Conservation (phyloP, 208 protist genomes). For the Tritrichomonas musculus region DNA sequence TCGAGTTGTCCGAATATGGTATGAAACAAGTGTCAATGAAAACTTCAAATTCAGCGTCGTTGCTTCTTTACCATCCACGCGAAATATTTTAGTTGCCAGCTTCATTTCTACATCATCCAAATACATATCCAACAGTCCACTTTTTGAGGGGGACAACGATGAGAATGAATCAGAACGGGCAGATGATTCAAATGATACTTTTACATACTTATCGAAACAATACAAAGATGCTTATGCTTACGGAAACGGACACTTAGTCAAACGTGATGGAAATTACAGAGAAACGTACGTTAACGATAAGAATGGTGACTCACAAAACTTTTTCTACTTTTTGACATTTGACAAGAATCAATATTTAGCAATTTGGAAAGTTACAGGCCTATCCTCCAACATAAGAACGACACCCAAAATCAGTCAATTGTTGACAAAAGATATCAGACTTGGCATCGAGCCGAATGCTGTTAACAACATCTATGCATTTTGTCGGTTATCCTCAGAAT, state of each 20-base stretch:
- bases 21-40: slow-evolving; percentile 1
- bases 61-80: neutral
- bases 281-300: neutral
- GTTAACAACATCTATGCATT: neutral
- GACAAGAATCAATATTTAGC: neutral
- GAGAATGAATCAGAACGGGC: too few species aligned
- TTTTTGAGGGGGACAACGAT: too few species aligned
- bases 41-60: neutral
- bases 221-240: neutral
- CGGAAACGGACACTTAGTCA: slow-evolving; percentile 6
- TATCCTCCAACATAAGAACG: neutral
- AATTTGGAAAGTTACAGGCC: neutral
- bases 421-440: too few species aligned
- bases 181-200: too few species aligned
- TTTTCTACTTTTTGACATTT: neutral
- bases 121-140: neutral
- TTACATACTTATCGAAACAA: too few species aligned
- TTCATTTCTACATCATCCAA: neutral
- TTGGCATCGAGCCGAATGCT: neutral
- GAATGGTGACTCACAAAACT: neutral
- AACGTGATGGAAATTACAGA: neutral
- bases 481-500: neutral
- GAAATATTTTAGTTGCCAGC: neutral
- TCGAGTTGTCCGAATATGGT: neutral
- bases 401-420: neutral